phyloP scores from a whole-genome alignment of 1,139 yeast species.

The Saccharomyces hybrid region DNA sequence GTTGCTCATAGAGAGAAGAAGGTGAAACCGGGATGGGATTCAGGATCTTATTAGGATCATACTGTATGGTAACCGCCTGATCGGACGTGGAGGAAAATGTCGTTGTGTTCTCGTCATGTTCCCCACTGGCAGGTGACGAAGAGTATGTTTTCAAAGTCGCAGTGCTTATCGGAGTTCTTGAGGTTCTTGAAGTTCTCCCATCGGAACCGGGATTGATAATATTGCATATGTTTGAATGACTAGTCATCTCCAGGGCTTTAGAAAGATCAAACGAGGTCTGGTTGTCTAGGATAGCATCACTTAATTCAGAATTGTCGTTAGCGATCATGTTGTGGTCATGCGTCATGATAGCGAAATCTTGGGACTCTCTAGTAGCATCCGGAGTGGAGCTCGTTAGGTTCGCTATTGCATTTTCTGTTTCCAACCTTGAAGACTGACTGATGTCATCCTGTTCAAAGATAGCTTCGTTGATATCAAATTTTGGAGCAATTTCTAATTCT shows the following conservation, averaged over 20 bases:
- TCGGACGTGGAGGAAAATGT: neutral
- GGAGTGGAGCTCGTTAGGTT: neutral
- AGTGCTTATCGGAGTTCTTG: neutral
- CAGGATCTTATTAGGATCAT: neutral
- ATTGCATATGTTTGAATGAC: slow-evolving; percentile 1
- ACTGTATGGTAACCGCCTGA: neutral
- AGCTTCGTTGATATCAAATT: slow-evolving; percentile 3
- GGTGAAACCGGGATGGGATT: neutral
- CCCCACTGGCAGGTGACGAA: neutral
- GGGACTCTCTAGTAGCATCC: neutral
- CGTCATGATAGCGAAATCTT: neutral
- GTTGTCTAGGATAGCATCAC: slow-evolving; percentile 3
- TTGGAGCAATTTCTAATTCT: slow-evolving; percentile 6
- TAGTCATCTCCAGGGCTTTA: slow-evolving; percentile 28
- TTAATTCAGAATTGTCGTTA: slow-evolving; percentile 1
- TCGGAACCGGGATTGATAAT: neutral
- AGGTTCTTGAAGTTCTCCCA: neutral
- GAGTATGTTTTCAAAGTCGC: neutral
- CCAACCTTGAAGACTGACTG: neutral
- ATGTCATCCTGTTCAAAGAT: slow-evolving; percentile 1
- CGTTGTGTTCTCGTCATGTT: neutral
- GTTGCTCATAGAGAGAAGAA: neutral
- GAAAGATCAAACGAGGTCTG: slow-evolving; percentile 27
- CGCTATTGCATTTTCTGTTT: neutral
- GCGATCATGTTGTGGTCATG: neutral